A percentile compares a stretch with the other conserved stretches of the same genome.
These are phyloP conservation scores for Hypsizygus marmoreus DNA, from an alignment of 768 basidiomycete genomes.

Conservation along the genomic window DNA sequence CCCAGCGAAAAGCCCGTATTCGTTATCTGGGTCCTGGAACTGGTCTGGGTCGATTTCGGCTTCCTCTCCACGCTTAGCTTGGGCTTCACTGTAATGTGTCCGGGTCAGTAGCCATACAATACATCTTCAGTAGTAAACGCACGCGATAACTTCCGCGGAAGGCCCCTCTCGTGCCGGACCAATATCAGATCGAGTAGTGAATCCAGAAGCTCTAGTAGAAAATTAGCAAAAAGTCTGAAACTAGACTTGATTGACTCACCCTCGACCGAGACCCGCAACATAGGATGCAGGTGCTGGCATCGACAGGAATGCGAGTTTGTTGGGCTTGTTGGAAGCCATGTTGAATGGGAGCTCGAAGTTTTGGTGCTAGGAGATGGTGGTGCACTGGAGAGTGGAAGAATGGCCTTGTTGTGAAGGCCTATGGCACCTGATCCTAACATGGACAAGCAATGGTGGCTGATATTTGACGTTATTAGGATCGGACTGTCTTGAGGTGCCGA, in stretches of 20 bases:
- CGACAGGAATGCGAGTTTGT: conserved; percentile 85
- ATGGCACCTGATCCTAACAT: background rate
- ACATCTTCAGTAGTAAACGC: conserved; percentile 28
- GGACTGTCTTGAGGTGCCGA: conserved; percentile 7
- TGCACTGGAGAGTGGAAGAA: background rate
- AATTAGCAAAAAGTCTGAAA: conserved; percentile 9
- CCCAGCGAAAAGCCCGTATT: conserved; percentile 93
- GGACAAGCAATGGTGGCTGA: background rate
- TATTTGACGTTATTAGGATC: conserved; percentile 9
- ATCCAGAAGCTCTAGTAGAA: conserved; percentile 81
- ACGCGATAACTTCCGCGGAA: conserved; percentile 89
- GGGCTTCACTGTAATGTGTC: conserved; percentile 70
- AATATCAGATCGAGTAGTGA: conserved; percentile 98
- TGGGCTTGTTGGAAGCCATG: conserved; percentile 46
- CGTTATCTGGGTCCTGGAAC: conserved; percentile 97
- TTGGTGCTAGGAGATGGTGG: background rate
- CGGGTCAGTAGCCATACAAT: background rate
- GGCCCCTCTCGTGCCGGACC: conserved; percentile 97
- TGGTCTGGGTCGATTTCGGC: conserved; percentile 86
- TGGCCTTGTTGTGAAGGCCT: background rate
- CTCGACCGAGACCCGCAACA: conserved; percentile 97
- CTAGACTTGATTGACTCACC: conserved; percentile 49
- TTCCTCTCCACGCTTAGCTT: conserved; percentile 85
- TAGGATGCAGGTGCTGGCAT: conserved; percentile 97
- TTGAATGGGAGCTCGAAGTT: background rate